phyloP scores from a whole-genome alignment of 495 filamentous ascomycete species.

The Achaetomiella virescens region DNA sequence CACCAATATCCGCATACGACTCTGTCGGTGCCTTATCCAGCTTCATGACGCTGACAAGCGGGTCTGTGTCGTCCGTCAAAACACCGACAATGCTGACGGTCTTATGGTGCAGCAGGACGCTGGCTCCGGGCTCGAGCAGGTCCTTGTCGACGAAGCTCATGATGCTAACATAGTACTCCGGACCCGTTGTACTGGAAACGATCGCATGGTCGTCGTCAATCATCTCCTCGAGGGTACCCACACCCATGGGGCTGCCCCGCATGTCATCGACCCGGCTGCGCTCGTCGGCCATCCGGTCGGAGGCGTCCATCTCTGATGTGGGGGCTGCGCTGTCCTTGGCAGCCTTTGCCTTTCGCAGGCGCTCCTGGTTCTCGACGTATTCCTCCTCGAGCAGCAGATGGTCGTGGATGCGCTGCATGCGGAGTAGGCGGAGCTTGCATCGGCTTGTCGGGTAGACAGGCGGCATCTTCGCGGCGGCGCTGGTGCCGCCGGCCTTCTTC shows the following conservation, averaged over 20 bases:
- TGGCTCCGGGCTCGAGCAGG: conserved; percentile 90
- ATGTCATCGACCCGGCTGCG: conserved; percentile 95
- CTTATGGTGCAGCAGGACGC: conserved; percentile 95
- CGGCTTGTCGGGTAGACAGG: conserved; percentile 89
- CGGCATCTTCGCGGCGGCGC: conserved; percentile 89
- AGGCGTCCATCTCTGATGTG: conserved; percentile 54
- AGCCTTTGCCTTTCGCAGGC: conserved; percentile 82
- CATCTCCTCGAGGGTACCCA: conserved; percentile 96
- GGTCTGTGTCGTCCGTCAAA: conserved; percentile 93
- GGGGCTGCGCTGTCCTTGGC: conserved; percentile 59
- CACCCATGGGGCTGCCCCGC: conserved; percentile 97
- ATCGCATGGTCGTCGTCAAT: conserved; percentile 99
- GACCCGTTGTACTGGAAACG: conserved; percentile 92
- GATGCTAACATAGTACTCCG: conserved; percentile 99
- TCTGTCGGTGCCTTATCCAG: conserved; percentile 98
- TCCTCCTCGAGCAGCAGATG: conserved; percentile 96
- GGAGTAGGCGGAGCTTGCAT: conserved; percentile 93
- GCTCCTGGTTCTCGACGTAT: conserved; percentile 98
- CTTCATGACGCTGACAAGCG: conserved; percentile 97
- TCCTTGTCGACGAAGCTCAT: conserved; percentile 99
- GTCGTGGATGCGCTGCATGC: conserved; percentile 98
- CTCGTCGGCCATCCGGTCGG: conserved; percentile 84
- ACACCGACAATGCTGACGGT: conserved; percentile 97
- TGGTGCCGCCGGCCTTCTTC: conserved; percentile 85
- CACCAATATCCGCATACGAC: conserved; percentile 97